phyloP scores from a whole-genome alignment of 2,329 filamentous ascomycete species.

The Fusarium sp. region DNA sequence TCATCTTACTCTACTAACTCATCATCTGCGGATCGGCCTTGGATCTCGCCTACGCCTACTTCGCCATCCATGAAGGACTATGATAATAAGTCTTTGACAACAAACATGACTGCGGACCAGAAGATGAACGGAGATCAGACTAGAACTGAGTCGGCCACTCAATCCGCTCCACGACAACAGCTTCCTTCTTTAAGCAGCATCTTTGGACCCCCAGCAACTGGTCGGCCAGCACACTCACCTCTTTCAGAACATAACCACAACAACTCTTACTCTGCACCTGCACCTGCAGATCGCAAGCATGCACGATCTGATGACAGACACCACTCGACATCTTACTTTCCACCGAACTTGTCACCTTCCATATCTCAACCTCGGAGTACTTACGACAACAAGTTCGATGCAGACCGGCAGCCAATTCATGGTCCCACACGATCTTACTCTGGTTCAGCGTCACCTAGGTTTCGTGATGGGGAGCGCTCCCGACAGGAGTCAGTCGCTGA shows the following conservation, averaged over 20 bases:
- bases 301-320: conserved; percentile 57
- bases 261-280: conserved; percentile 58
- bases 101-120: conserved; percentile 59
- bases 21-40: conserved; percentile 60
- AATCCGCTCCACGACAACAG: conserved; percentile 58
- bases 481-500: conserved; percentile 55
- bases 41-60: conserved; percentile 57
- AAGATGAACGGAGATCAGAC: conserved; percentile 55
- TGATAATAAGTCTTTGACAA: conserved; percentile 63
- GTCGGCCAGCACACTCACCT: conserved; percentile 61
- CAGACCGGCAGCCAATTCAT: conserved; percentile 55
- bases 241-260: conserved; percentile 62
- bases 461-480: conserved; percentile 56
- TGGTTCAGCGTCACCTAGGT: conserved; percentile 61
- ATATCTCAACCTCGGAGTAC: conserved; percentile 61
- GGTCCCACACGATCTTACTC: conserved; percentile 55
- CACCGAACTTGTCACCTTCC: conserved; percentile 55
- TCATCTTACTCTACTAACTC: conserved; percentile 62
- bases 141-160: conserved; percentile 54
- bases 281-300: conserved; percentile 63
- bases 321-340: conserved; percentile 63
- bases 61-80: conserved; percentile 71
- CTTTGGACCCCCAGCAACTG: conserved; percentile 63
- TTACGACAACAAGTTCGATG: conserved; percentile 61
- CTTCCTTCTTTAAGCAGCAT: conserved; percentile 70